Evolutionary conservation across 495 filamentous ascomycete genomes (phyloP), one percentile per base, ranked within the genome.

Genomic region (Penicillium daleae): DNA sequence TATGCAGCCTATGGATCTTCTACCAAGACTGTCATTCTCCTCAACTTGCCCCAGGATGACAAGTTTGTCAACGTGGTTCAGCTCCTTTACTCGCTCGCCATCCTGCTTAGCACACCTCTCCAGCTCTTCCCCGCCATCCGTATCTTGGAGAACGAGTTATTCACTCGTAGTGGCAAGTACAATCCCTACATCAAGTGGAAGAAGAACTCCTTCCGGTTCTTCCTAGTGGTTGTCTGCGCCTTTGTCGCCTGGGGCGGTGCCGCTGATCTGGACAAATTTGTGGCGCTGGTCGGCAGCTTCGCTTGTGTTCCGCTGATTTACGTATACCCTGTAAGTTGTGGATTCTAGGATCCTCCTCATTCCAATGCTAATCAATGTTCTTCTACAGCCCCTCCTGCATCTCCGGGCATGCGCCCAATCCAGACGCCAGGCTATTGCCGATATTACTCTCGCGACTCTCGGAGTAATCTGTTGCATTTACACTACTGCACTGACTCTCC

Each of bases 151-250:
- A 86, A 83, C 59, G 86, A 87, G 64, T 76, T 92, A 4, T 91
- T 92, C 78, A 86, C 85, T 26, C 86, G 89, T 70, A 97, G 92
- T 59, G 95, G 95, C 56, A 99, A 99, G 75, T 92, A 96, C 73
- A 97, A 97, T 74, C 90, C 90, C 1, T 89, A 86, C 56, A 96
- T 98, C 81, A 99, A 99, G 78, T 97, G 94, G 94, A 89, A 96
- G 83, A 99, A 99, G 87, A 99, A 99, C 66, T 80, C 87, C 57
- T 98, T 95, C 80, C 89, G 95, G 35, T 98, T 97, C 78, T 86
- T 93, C 68, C 85, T 97, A 42, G 95, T 98, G 57, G 83, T 90
- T 64, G 70, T 93, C 33, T 97, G 93, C 70, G 90, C 93, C 3
- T 68, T 90, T 42, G 88, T 97, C 63, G 93, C 93, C 1, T 98